Evolutionary conservation across 208 protist species (phyloP).

Genomic region (Leishmania martiniquensis): DNA sequence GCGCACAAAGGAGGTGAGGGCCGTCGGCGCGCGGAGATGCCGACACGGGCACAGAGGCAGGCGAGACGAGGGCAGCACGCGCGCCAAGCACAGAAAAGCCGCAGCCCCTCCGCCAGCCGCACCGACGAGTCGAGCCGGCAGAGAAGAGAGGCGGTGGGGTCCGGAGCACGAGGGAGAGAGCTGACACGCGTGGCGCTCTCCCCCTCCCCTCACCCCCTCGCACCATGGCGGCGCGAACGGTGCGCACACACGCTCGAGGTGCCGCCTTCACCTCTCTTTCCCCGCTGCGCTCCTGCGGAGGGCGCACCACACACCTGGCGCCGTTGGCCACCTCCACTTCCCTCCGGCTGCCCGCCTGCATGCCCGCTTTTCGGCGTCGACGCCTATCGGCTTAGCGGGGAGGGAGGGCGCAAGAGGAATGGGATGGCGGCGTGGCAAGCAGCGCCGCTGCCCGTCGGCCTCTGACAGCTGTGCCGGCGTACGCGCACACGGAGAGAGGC

Average conservation of each 20-base stretch:
- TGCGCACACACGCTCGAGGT: neutral
- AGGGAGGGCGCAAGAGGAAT: neutral
- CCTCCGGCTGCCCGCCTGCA: neutral
- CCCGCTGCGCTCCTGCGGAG: neutral
- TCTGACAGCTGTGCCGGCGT: neutral
- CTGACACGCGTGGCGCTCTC: neutral
- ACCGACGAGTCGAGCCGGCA: neutral
- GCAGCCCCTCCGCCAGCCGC: neutral
- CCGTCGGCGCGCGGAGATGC: neutral
- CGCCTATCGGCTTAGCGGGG: neutral
- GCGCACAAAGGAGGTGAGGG: too few species aligned
- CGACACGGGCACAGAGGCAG: neutral
- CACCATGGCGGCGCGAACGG: neutral
- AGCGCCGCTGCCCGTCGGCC: neutral
- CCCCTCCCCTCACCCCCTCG: neutral
- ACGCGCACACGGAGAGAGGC: neutral
- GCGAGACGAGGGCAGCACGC: neutral
- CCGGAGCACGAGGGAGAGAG: too few species aligned
- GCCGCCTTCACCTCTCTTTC: neutral
- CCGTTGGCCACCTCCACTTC: too few species aligned
- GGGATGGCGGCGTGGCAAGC: neutral
- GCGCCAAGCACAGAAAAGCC: neutral
- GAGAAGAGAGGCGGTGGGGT: neutral
- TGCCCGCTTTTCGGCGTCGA: neutral
- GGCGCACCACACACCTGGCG: neutral